Evolutionary conservation across 176 grass and related monocot genomes (phyloP), one percentile per base, ranked within the genome.

Genomic region (Sorghum bicolor): DNA sequence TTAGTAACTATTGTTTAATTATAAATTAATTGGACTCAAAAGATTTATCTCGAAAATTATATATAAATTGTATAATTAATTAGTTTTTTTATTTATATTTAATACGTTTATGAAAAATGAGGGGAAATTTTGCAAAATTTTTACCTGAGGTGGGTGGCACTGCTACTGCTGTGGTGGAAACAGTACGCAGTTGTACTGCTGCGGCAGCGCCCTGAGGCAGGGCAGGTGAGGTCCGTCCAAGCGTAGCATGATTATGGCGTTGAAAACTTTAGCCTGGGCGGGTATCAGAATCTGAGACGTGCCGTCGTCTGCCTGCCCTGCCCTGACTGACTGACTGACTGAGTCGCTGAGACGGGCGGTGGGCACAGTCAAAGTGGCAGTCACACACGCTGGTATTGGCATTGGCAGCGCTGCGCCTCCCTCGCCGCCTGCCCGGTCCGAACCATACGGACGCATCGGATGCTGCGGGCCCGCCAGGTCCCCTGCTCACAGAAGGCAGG

Each of bases 181-280:
- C 20, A n/a, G 20, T 57, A n/a, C 48, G 10, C 8, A 20, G 5
- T 20, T 53, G 52, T 52, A 6, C 7, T 7, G 19, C 2, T 24
- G 20, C 3, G 22, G 9, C 55, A 24, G 20, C 7, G 53, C 29
- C 6, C 36, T 7, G 22, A 29, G 14, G 41, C 40, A 47, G 70
- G 14, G 40, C 39, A 45, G 70, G 12, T 2, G 16, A 79, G 77
- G 40, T 47, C 40, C 62, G 77, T 48, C 87, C 88, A 62, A 79
- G 76, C 26, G 29, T 0, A 10, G 20, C 17, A 83, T 83, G 80
- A 83, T 90, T 82, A 15, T 16, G 43, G 84, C 74, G 88, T 90
- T 90, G 83, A 90, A 78, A 86, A 50, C 88, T 90, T 90, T 79
- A 78, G 12, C 8, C 5, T 0, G 55, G 8, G 7, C 52, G 6